These are phyloP conservation scores for Neonectria hederae DNA, from an alignment of 2,329 filamentous ascomycete genomes.

Conservation along the genomic window DNA sequence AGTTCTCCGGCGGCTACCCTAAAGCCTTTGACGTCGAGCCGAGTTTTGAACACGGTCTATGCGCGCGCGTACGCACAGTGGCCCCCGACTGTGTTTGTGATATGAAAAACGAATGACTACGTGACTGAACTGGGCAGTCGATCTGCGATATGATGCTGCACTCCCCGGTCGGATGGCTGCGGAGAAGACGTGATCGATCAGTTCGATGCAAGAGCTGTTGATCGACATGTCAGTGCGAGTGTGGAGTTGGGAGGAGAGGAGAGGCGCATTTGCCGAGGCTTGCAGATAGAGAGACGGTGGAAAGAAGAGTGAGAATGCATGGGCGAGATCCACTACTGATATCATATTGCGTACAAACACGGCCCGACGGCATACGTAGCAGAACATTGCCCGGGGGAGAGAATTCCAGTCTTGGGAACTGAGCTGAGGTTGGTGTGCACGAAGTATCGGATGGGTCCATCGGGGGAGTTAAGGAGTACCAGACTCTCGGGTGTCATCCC, in stretches of 20 bases:
- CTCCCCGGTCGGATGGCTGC: not conserved
- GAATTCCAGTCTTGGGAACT: not conserved
- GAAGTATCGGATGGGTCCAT: slow-evolving; percentile 4
- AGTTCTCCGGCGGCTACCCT: not conserved
- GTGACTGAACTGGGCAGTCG: slow-evolving; percentile 12
- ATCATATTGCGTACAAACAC: not conserved
- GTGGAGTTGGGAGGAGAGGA: not conserved
- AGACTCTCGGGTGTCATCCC: slow-evolving; percentile 1
- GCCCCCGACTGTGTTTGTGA: not conserved
- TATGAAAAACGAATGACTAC: slow-evolving; percentile 12
- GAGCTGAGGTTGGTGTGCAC: slow-evolving; percentile 1
- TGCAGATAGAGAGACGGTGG: not conserved
- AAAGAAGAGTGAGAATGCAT: not conserved
- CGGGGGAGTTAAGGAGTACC: not conserved
- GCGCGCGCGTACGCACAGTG: not conserved
- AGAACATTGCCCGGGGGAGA: not conserved
- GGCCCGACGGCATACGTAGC: not conserved
- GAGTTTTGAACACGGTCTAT: not conserved
- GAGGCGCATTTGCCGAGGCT: not conserved
- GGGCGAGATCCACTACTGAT: not conserved
- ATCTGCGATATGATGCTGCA: slow-evolving; percentile 3
- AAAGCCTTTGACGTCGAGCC: not conserved
- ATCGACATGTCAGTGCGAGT: slow-evolving; percentile 8
- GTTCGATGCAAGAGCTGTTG: slow-evolving; percentile 13
- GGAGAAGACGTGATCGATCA: slow-evolving; percentile 16